Base-by-base conservation (phyloP, 78 protist genomes). In the Dictyostelium citrinum region DNA sequence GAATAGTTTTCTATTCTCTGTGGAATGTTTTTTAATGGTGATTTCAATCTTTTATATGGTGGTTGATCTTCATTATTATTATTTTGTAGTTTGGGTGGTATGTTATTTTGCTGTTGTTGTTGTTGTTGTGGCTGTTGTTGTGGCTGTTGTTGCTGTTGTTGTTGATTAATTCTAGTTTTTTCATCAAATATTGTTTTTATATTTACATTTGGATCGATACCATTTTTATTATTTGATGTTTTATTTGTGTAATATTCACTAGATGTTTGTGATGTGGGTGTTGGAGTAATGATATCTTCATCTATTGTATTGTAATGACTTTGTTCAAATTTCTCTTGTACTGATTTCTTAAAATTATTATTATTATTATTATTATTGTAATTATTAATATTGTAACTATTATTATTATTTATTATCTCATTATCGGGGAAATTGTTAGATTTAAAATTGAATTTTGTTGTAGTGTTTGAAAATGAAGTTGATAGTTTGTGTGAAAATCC, bases 281-380 rank as follows among this genome's bases (percentile, higher is more conserved):
- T 76, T n/a, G 70, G 70, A 6, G 17, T 55, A n/a, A 24, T 76
- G 10, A 76, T 76, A 76, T 76, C 82, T 27, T 76, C 82, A 76
- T 76, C 82, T 1, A 76, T 45, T 33, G 61, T 27, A 76, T 76
- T 76, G 11, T 24, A 33, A 76, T 43, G 14, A 33, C 51, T 22
- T 74, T 74, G 45, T 74, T 33, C 45, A 22, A 74, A 39, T 39
- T 74, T 74, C 16, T 74, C 80, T 39, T 27, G 27, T 14, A 74
- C 27, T 39, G 80, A 74, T 74, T 74, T 39, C 37, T 74, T 74
- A 39, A 39, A 39, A 39, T 43, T 37, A 46, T 72, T 71, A 16
- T 35, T 37, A 72, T 72, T 37, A n/a, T 37, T 72, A 39, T 22
- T 72, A 16, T 35, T 37, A 20, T 72, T 72, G 9, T 8, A 22